These are phyloP conservation scores for Durio zibethinus DNA, from an alignment of 345 rosid genomes.

Conservation along the genomic window DNA sequence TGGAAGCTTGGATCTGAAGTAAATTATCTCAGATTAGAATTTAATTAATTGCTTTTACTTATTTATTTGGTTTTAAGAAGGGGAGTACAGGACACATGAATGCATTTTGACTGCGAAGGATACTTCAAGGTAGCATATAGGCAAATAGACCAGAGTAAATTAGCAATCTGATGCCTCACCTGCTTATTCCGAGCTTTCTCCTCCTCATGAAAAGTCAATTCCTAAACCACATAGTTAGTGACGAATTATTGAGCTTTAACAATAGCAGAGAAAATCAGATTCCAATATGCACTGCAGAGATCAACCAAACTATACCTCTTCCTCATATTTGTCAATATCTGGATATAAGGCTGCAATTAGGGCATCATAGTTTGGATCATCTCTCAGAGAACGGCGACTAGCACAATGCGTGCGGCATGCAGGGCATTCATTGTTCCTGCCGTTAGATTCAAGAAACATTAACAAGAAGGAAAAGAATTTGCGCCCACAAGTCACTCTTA, in stretches of 20 bases:
- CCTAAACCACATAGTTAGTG: constrained; percentile 29
- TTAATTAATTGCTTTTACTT: not conserved
- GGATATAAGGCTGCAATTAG: constrained; percentile 67
- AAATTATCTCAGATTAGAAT: constrained; percentile 7
- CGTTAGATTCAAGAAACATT: constrained; percentile 22
- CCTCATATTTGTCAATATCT: constrained; percentile 63
- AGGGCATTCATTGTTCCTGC: constrained; percentile 83
- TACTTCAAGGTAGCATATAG: not conserved
- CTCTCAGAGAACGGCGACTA: constrained; percentile 80
- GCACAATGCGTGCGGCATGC: constrained; percentile 86
- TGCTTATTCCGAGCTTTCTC: constrained; percentile 49
- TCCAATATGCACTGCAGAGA: constrained; percentile 5
- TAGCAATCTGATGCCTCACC: constrained; percentile 22
- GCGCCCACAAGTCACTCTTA: not conserved
- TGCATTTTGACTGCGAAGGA: not conserved
- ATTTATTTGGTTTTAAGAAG: not conserved
- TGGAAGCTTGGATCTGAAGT: constrained; percentile 51
- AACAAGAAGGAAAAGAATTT: not conserved
- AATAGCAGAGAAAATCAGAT: constrained; percentile 8
- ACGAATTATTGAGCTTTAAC: constrained; percentile 1
- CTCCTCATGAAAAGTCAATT: constrained; percentile 53
- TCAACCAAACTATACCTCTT: constrained; percentile 45
- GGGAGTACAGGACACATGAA: not conserved
- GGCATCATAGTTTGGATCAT: constrained; percentile 77
- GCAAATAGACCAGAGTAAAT: constrained; percentile 6